Conservation (phyloP, 129 eudicot species). For the Pseudognaphalium luteoalbum region DNA sequence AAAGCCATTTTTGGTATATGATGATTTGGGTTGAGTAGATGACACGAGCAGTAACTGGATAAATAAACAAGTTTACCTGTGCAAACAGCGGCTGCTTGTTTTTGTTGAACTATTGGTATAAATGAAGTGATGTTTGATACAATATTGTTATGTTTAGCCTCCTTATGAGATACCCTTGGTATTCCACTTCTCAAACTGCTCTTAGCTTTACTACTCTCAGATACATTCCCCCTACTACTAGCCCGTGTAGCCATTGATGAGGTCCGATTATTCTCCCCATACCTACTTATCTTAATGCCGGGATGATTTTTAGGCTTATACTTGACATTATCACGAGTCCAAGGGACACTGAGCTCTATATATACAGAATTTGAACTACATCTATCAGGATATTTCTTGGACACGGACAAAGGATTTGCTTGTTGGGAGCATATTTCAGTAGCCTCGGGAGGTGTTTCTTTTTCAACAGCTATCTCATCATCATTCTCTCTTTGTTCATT, state of each 20-base stretch:
- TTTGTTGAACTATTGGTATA: conserved; percentile 78
- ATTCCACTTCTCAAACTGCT: conserved; percentile 48
- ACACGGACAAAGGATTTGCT: conserved; percentile 28
- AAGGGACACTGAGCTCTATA: conserved; percentile 33
- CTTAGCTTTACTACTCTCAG: conserved; percentile 46
- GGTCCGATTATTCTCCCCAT: conserved; percentile 41
- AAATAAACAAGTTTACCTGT: conserved; percentile 45
- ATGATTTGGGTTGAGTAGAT: not conserved
- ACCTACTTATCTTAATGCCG: conserved; percentile 34
- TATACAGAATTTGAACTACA: conserved; percentile 41
- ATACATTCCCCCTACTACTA: no score
- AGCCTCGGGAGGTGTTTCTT: conserved; percentile 14
- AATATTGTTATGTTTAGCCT: conserved; percentile 54
- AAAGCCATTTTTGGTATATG: conserved; percentile 1
- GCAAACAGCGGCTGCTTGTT: conserved; percentile 75
- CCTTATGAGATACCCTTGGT: conserved; percentile 52
- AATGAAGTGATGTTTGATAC: conserved; percentile 73
- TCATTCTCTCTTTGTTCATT: conserved; percentile 35
- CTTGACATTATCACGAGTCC: conserved; percentile 39
- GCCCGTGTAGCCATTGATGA: conserved; percentile 45
- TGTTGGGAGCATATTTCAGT: conserved; percentile 1
- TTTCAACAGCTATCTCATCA: conserved; percentile 30
- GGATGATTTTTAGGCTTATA: conserved; percentile 32
- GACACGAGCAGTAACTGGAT: conserved; percentile 10
- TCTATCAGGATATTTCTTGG: conserved; percentile 33